A percentile compares a stretch with the other conserved stretches of the same genome.
phyloP scores from a whole-genome alignment of 164 flowering plant genomes.

The Dillenia suffruticosa region DNA sequence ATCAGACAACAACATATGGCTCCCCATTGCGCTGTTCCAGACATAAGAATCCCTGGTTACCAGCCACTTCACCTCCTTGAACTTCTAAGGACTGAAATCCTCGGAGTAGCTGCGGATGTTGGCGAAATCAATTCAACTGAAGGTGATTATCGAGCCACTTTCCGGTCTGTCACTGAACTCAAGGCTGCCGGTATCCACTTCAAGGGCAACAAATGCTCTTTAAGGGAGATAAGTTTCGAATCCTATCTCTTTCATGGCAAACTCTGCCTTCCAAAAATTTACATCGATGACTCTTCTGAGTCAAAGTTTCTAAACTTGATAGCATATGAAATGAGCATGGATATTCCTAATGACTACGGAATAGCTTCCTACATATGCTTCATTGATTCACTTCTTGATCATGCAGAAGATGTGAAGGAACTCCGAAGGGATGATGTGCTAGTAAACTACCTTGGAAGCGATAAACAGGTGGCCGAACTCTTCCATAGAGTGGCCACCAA shows the following conservation, averaged over 20 bases:
- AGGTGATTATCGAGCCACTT: background rate
- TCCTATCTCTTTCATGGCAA: background rate
- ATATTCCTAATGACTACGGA: background rate
- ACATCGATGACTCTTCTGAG: conserved; percentile 1
- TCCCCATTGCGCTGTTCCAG: too few species aligned
- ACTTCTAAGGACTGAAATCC: background rate
- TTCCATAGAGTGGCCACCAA: conserved; percentile 10
- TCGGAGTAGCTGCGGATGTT: background rate
- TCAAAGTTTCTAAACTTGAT: conserved; percentile 6
- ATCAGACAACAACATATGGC: too few species aligned
- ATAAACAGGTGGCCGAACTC: conserved; percentile 1
- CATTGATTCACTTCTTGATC: background rate
- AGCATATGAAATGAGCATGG: conserved; percentile 6
- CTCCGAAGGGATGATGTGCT: background rate
- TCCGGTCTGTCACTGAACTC: conserved; percentile 1
- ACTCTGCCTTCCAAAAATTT: conserved; percentile 2
- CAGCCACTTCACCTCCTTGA: conserved; percentile 4
- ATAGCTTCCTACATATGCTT: conserved; percentile 3
- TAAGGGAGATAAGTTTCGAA: background rate
- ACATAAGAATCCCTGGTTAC: too few species aligned
- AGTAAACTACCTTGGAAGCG: background rate
- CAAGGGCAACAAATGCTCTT: background rate
- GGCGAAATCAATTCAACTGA: background rate
- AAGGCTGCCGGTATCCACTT: background rate
- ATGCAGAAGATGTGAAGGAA: background rate